Base-by-base conservation (phyloP, 495 filamentous ascomycete species). In the Daldinia vernicosa region DNA sequence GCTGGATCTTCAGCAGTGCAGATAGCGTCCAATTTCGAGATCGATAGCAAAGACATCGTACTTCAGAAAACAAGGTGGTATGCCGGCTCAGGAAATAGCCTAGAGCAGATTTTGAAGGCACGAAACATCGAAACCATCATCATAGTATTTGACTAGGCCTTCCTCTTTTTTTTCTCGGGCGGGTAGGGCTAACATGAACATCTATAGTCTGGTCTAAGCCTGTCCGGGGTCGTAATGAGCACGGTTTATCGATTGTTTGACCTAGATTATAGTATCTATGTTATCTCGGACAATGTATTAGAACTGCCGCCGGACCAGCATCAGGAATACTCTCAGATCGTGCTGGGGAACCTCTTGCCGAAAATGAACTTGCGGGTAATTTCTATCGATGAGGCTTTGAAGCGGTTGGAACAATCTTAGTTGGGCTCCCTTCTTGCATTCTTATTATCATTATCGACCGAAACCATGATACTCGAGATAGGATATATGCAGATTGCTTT, bases 231-330 rank as follows among this genome's bases (percentile, higher is more conserved):
- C 11, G 76, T 85, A 4, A 77, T 82, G 79, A 74, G 69, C 37
- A 85, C 82, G 0, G 66, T 80, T 5, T 84, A 84, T 64, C 76
- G 79, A 19, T 45, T 85, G 27, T 85, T 83, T 59, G 81, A 84
- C 61, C 59, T 82, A 51, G 80, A 84, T 56, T 82, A 76, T 60
- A 73, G 81, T 27, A 75, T 84, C 35, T 83, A 77, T 66, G 78
- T 84, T 24, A 81, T 85, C 43, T 63, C 71, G 55, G 78, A 80
- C 50, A 84, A 82, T 57, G 81, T 82, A 7, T 33, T 85, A 32
- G 83, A 84, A 22, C 54, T 82, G 6, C 79, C 81, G 1, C 58
- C 74, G n/a, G 74, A 77, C n/a, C 72, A 79, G 6, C 22, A 64
- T 28, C n/a, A n/a, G n/a, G 56, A 57, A 9, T 66, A 76, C 19